Percentiles rank a stretch among this genome's conserved stretches.
phyloP scores from a whole-genome alignment of 1,139 yeast genomes.

The Pichia cactophila region DNA sequence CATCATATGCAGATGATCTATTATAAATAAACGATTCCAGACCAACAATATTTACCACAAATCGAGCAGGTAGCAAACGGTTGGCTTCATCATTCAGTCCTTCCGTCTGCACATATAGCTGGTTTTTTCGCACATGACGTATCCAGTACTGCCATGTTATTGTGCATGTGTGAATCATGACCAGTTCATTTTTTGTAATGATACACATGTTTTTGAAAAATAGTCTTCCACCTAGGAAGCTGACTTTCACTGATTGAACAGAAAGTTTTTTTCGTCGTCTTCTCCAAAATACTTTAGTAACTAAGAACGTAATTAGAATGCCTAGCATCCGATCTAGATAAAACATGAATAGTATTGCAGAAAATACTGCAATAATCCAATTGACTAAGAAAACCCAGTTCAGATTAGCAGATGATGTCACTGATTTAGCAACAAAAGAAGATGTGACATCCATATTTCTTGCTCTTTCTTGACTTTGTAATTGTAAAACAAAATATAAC shows the following conservation, averaged over 20 bases:
- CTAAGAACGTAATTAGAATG: constrained; percentile 41
- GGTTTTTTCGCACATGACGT: constrained; percentile 42
- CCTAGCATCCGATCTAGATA: constrained; percentile 73
- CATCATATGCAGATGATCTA: constrained; percentile 68
- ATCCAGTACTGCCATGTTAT: constrained; percentile 93
- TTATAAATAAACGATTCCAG: constrained; percentile 77
- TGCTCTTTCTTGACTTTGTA: background rate
- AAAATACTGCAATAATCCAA: constrained; percentile 64
- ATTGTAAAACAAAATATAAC: too few relatives aligned
- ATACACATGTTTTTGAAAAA: constrained; percentile 69
- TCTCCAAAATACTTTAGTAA: constrained; percentile 61
- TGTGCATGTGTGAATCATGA: constrained; percentile 61
- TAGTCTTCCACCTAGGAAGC: constrained; percentile 75
- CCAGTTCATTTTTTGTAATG: constrained; percentile 61
- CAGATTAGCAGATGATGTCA: constrained; percentile 22
- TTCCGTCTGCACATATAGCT: constrained; percentile 26
- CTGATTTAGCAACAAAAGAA: constrained; percentile 21
- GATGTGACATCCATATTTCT: constrained; percentile 15
- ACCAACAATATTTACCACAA: constrained; percentile 60
- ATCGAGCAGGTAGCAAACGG: constrained; percentile 50
- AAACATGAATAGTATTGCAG: constrained; percentile 60
- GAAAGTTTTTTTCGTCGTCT: constrained; percentile 47
- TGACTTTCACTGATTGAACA: constrained; percentile 65
- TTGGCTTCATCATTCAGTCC: constrained; percentile 32
- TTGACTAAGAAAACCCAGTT: constrained; percentile 76